Evolutionary conservation across 371 early-diverging fungal genomes (phyloP).

Genomic region (Mucor racemosus): DNA sequence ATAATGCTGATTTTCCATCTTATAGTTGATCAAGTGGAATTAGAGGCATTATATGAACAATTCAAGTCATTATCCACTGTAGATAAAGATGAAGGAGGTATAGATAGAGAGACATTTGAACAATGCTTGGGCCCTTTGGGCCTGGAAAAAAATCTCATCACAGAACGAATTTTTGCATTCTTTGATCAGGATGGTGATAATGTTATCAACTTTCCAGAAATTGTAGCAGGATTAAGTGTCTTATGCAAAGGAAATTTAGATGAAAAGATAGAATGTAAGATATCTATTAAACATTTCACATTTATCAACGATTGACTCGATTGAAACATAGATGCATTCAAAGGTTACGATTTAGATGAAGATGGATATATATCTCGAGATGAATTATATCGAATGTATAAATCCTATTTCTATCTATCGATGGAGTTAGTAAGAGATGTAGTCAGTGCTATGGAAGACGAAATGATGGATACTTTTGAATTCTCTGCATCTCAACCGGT

Average conservation of each 20-base stretch:
- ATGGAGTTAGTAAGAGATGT: constrained; percentile 91
- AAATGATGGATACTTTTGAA: constrained; percentile 89
- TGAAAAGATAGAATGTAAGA: constrained; percentile 83
- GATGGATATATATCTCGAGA: constrained; percentile 86
- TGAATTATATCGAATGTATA: constrained; percentile 89
- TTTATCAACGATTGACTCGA: too few relatives aligned
- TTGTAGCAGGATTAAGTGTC: constrained; percentile 83
- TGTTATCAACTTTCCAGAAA: constrained; percentile 79
- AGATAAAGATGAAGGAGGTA: constrained; percentile 67
- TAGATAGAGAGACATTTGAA: constrained; percentile 81
- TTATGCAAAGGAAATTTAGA: constrained; percentile 88
- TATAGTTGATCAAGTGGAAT: constrained; percentile 81
- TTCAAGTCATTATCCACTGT: constrained; percentile 80
- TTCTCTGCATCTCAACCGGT: constrained; percentile 92
- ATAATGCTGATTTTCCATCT: too few relatives aligned
- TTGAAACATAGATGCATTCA: constrained; percentile 72
- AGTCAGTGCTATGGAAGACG: constrained; percentile 88
- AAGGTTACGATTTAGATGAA: constrained; percentile 91
- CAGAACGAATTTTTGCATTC: constrained; percentile 86
- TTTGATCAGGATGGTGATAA: constrained; percentile 86
- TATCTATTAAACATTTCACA: too few relatives aligned
- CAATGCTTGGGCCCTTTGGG: constrained; percentile 89
- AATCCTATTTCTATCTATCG: constrained; percentile 86
- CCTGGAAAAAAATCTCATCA: constrained; percentile 82
- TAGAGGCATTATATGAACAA: constrained; percentile 86